Evolutionary conservation across 202 grass and related monocot species (phyloP).

Genomic region (Elaeis oleifera): DNA sequence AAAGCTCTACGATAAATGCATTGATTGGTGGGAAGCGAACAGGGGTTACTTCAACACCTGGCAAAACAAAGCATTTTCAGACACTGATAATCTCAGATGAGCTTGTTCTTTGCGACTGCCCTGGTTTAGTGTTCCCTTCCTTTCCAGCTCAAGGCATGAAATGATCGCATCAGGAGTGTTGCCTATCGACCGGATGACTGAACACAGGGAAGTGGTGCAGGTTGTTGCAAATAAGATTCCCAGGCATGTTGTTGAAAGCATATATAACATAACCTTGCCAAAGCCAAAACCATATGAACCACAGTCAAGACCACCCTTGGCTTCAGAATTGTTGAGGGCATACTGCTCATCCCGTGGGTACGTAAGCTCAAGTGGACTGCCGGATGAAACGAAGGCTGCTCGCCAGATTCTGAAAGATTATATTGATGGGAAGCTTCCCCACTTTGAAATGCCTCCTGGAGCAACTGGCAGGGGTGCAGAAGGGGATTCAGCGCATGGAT

Average conservation of each 20-base stretch:
- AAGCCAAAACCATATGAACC: slow-evolving; percentile 63
- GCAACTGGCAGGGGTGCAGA: slow-evolving; percentile 12
- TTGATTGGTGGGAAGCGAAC: slow-evolving; percentile 80
- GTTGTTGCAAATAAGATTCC: slow-evolving; percentile 71
- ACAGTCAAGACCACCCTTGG: slow-evolving; percentile 49
- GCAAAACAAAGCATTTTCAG: slow-evolving; percentile 97
- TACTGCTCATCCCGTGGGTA: slow-evolving; percentile 79
- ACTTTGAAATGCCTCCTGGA: slow-evolving; percentile 71
- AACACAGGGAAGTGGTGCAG: slow-evolving; percentile 67
- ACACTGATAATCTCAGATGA: slow-evolving; percentile 87
- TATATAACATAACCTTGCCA: slow-evolving; percentile 68
- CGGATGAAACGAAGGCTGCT: slow-evolving; percentile 72
- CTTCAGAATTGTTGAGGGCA: slow-evolving; percentile 55
- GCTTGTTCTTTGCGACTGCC: slow-evolving; percentile 80
- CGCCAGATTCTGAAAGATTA: slow-evolving; percentile 84
- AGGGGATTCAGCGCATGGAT: not conserved
- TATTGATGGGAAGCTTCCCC: slow-evolving; percentile 90
- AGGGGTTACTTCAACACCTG: slow-evolving; percentile 86
- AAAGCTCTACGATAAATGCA: slow-evolving; percentile 97
- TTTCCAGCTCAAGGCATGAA: slow-evolving; percentile 91
- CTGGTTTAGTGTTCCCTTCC: slow-evolving; percentile 91
- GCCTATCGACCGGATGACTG: slow-evolving; percentile 77
- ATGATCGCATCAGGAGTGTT: slow-evolving; percentile 93
- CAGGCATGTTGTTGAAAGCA: slow-evolving; percentile 42
- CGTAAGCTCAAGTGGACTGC: slow-evolving; percentile 65